Conservation (phyloP, 208 protist species). For the Crithidia bombi region DNA sequence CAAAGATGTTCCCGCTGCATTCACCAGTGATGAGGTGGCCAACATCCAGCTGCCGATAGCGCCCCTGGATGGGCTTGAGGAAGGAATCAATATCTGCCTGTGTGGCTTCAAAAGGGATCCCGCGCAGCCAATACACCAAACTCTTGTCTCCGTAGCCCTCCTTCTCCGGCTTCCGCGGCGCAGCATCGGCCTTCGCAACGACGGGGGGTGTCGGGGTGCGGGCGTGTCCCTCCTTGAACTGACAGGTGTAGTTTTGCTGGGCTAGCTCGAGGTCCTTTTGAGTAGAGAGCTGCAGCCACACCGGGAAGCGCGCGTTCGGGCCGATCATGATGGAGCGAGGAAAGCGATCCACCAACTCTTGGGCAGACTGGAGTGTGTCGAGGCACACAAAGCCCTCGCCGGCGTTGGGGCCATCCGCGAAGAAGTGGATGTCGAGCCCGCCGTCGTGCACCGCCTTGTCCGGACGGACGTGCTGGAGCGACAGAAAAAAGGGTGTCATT, state of each 20-base stretch:
- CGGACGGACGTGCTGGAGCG: neutral
- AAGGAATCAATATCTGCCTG: neutral
- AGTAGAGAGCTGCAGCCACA: neutral
- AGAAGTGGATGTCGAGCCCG: slow-evolving; percentile 3
- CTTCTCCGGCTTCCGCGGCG: neutral
- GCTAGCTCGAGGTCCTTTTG: neutral
- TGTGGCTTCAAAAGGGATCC: neutral
- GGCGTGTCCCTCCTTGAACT: neutral
- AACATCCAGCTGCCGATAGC: neutral
- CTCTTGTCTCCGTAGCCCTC: neutral
- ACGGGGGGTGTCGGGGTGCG: neutral
- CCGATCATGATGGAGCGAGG: slow-evolving; percentile 1
- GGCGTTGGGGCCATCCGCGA: neutral
- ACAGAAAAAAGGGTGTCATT: neutral
- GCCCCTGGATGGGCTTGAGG: neutral
- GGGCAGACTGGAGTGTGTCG: neutral
- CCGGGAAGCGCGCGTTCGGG: neutral
- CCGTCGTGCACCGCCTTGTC: neutral
- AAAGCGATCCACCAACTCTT: neutral
- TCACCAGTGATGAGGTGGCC: neutral
- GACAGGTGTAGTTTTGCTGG: neutral
- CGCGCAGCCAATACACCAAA: neutral
- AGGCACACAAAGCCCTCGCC: slow-evolving; percentile 3
- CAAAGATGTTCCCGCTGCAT: slow-evolving; percentile 10
- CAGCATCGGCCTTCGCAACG: neutral